Evolutionary conservation across 1,284 basidiomycete genomes (phyloP).

Genomic region (Cystobasidium pallidum): DNA sequence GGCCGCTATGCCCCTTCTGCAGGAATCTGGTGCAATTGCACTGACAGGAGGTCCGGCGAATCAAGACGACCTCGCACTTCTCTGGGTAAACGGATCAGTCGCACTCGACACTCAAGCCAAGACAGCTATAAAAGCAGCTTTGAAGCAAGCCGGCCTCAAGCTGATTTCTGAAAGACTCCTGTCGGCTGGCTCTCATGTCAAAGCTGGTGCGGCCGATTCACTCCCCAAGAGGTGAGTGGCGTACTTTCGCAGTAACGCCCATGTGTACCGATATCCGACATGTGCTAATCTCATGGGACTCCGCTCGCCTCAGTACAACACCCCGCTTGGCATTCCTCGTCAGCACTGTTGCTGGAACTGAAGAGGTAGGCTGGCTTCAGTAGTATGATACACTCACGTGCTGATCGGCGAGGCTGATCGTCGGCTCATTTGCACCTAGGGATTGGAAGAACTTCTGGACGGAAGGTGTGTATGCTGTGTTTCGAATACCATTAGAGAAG

Average conservation of each 20-base stretch:
- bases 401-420: not conserved
- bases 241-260: no score
- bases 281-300: not conserved
- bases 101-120: conserved; percentile 35
- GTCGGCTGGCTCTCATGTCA: not conserved
- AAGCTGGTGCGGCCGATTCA: not conserved
- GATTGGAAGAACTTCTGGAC: not conserved
- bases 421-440: not conserved
- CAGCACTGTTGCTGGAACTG: not conserved
- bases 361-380: not conserved
- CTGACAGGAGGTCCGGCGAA: not conserved
- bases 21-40: not conserved
- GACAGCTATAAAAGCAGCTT: conserved; percentile 7
- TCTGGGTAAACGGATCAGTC: conserved; percentile 16
- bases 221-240: not conserved
- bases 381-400: not conserved
- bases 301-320: not conserved
- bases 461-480: not conserved
- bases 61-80: conserved; percentile 5
- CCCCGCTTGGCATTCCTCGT: conserved; percentile 16
- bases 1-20: not conserved
- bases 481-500: no score
- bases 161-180: conserved; percentile 2
- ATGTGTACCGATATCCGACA: no score
- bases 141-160: conserved; percentile 5